Percentiles rank a stretch among this genome's conserved stretches.
Evolutionary conservation across 768 basidiomycete genomes (phyloP).

Genomic region (Boletus sp.): DNA sequence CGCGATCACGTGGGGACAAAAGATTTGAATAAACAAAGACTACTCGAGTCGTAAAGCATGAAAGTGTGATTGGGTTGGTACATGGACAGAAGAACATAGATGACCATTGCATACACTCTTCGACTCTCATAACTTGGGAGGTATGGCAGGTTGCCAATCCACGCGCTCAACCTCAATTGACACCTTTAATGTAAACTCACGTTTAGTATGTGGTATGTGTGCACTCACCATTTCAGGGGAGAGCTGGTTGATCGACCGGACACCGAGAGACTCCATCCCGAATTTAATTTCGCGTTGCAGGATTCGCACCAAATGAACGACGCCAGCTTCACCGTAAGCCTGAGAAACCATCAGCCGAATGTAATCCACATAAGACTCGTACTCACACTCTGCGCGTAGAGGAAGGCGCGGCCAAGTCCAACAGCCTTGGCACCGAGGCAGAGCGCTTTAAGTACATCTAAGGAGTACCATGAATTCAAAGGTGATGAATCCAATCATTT

Average conservation of each 20-base stretch:
- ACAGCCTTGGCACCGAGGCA: constrained; percentile 87
- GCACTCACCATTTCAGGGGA: constrained; percentile 67
- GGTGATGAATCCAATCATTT: neutral
- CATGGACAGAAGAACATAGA: neutral
- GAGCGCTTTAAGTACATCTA: constrained; percentile 84
- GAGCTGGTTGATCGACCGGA: constrained; percentile 58
- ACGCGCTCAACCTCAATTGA: constrained; percentile 54
- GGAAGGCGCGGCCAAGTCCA: constrained; percentile 80
- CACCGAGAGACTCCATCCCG: constrained; percentile 76
- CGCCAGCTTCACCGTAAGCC: constrained; percentile 76
- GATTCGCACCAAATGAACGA: constrained; percentile 61
- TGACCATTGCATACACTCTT: neutral
- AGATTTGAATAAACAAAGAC: neutral
- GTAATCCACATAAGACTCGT: neutral
- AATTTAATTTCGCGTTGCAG: constrained; percentile 74
- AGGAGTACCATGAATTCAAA: neutral
- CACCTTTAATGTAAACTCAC: constrained; percentile 1
- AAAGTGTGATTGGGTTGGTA: neutral
- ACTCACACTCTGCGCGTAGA: constrained; percentile 80
- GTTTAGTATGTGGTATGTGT: neutral
- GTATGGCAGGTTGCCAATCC: constrained; percentile 54
- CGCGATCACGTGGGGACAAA: constrained; percentile 19
- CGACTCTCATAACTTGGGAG: constrained; percentile 23
- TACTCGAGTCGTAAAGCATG: neutral
- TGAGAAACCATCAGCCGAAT: constrained; percentile 26